A percentile compares a stretch with the other conserved stretches of the same genome.
phyloP scores from a whole-genome alignment of 2,329 filamentous ascomycete species.

The Cladobotryum protrusum region DNA sequence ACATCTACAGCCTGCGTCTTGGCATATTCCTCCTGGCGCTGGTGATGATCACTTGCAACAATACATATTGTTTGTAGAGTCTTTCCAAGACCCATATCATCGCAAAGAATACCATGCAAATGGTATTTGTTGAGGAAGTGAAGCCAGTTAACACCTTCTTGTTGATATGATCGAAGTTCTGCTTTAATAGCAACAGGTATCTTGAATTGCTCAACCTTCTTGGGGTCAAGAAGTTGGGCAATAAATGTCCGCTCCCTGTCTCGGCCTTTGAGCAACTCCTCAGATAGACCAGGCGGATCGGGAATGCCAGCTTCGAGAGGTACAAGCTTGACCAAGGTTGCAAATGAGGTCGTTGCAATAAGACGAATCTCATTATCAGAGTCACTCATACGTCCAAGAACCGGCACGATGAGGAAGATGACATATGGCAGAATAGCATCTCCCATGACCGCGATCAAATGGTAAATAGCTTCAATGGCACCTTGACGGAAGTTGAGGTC shows the following conservation, averaged over 20 bases:
- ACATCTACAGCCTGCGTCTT: slow-evolving; percentile 74
- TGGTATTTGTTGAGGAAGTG: slow-evolving; percentile 98
- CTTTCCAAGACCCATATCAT: slow-evolving; percentile 98
- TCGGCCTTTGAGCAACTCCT: slow-evolving; percentile 80
- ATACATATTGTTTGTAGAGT: slow-evolving; percentile 97
- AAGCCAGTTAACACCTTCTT: slow-evolving; percentile 98
- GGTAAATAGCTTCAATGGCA: slow-evolving; percentile 91
- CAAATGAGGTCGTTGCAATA: slow-evolving; percentile 93
- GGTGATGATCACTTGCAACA: slow-evolving; percentile 93
- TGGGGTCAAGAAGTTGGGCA: slow-evolving; percentile 88
- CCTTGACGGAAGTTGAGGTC: slow-evolving; percentile 88
- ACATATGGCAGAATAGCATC: slow-evolving; percentile 94
- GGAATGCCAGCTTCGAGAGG: slow-evolving; percentile 96
- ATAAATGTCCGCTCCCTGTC: slow-evolving; percentile 96
- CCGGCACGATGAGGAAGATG: slow-evolving; percentile 96
- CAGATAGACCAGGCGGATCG: slow-evolving; percentile 86
- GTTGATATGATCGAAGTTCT: slow-evolving; percentile 91
- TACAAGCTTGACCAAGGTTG: slow-evolving; percentile 92
- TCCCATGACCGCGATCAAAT: slow-evolving; percentile 97
- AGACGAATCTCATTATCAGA: slow-evolving; percentile 93
- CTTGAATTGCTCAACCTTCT: slow-evolving; percentile 90
- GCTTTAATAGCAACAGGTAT: slow-evolving; percentile 97
- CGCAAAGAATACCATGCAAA: slow-evolving; percentile 94
- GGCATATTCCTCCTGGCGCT: slow-evolving; percentile 82
- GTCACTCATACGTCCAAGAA: slow-evolving; percentile 96